Percentiles rank a stretch among this genome's conserved stretches.
Evolutionary conservation across 495 filamentous ascomycete species (phyloP).

Genomic region (Chaetomium tenue): DNA sequence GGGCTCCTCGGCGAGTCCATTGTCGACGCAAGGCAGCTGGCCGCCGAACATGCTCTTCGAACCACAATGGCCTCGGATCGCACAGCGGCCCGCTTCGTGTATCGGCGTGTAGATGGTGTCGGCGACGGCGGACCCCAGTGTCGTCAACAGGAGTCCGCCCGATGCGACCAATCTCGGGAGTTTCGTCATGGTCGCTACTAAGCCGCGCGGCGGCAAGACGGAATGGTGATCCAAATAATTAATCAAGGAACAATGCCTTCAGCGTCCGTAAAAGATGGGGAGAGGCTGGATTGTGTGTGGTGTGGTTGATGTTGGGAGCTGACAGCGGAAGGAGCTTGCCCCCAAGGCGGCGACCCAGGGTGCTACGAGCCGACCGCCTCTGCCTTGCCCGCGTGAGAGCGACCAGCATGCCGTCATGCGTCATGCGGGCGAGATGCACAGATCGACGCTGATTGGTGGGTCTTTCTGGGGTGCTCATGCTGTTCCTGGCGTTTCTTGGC

Average conservation of each 20-base stretch:
- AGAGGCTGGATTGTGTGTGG: not conserved
- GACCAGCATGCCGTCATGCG: conserved; percentile 23
- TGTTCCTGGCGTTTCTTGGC: conserved; percentile 22
- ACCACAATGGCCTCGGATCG: conserved; percentile 87
- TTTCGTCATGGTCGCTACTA: conserved; percentile 31
- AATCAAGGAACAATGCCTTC: not conserved
- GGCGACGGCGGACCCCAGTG: conserved; percentile 33
- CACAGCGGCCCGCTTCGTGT: conserved; percentile 87
- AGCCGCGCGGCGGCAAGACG: conserved; percentile 35
- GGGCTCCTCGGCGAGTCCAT: conserved; percentile 74
- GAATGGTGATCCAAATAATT: not conserved
- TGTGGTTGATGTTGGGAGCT: conserved; percentile 11
- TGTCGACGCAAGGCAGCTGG: conserved; percentile 91
- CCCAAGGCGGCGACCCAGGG: not conserved
- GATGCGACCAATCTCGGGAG: conserved; percentile 37
- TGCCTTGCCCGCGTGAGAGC: not conserved
- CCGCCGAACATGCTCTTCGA: conserved; percentile 82
- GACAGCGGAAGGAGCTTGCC: not conserved
- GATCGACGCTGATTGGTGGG: conserved; percentile 19
- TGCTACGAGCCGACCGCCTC: not conserved
- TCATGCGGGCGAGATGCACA: conserved; percentile 2
- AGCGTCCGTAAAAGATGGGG: not conserved
- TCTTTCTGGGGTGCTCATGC: conserved; percentile 5
- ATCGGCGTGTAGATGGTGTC: conserved; percentile 50
- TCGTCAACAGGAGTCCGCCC: conserved; percentile 40